These are phyloP conservation scores for Kodamaea hsintzibuensis DNA, from an alignment of 805 yeast species.

Conservation along the genomic window DNA sequence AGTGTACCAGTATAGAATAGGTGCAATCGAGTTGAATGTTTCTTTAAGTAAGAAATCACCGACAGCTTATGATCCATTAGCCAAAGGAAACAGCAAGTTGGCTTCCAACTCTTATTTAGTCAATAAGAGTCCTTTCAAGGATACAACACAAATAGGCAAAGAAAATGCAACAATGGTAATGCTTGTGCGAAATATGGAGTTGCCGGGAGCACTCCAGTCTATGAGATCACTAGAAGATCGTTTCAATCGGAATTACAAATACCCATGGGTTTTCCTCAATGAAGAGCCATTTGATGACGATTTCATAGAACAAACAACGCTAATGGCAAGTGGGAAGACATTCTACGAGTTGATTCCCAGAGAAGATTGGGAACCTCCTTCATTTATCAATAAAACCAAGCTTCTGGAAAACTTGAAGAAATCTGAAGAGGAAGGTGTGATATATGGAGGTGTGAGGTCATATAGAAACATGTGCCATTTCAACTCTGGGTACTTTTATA, in stretches of 20 bases:
- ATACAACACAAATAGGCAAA: slow-evolving; percentile 42
- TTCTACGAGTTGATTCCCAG: slow-evolving; percentile 42
- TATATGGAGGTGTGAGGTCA: slow-evolving; percentile 50
- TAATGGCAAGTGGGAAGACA: slow-evolving; percentile 45
- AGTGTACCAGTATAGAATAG: background rate
- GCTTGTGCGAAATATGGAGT: slow-evolving; percentile 82
- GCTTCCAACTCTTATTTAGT: slow-evolving; percentile 31
- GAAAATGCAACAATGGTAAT: slow-evolving; percentile 87
- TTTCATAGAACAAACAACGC: slow-evolving; percentile 42
- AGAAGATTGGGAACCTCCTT: slow-evolving; percentile 43
- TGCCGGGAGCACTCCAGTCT: slow-evolving; percentile 62
- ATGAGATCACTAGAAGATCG: slow-evolving; percentile 46
- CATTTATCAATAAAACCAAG: slow-evolving; percentile 31
- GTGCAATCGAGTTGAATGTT: background rate
- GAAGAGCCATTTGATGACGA: slow-evolving; percentile 44
- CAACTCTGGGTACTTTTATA: slow-evolving; percentile 64
- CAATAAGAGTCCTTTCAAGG: slow-evolving; percentile 23
- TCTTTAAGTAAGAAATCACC: background rate
- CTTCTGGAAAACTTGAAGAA: slow-evolving; percentile 29
- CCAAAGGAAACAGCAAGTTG: slow-evolving; percentile 23
- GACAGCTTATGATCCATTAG: slow-evolving; percentile 14
- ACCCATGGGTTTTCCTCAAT: slow-evolving; percentile 48
- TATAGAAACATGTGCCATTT: slow-evolving; percentile 73
- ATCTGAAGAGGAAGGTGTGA: slow-evolving; percentile 21
- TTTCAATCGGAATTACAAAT: slow-evolving; percentile 38